A percentile compares a stretch with the other conserved stretches of the same genome.
phyloP scores from a whole-genome alignment of 805 yeast species.

The Cyberlindnera saturnus region DNA sequence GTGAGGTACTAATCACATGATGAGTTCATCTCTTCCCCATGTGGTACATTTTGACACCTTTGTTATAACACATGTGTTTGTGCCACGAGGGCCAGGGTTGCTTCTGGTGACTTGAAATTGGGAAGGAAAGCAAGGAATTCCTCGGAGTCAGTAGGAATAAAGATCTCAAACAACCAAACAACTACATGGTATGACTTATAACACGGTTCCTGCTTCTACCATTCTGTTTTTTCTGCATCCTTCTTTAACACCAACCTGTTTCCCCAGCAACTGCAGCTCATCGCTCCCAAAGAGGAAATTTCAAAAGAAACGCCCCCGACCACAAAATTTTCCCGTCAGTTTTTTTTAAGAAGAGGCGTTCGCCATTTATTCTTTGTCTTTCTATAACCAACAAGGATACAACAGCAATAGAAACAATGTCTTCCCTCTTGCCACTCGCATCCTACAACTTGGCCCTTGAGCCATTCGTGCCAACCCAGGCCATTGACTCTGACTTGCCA shows the following conservation, averaged over 20 bases:
- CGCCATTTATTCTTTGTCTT: conserved; percentile 1
- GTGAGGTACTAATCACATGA: too few species aligned
- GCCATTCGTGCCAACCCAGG: conserved; percentile 86
- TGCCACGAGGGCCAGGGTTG: too few species aligned
- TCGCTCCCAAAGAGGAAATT: conserved; percentile 21
- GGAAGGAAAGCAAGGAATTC: too few species aligned
- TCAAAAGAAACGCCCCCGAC: conserved; percentile 20
- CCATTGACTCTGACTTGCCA: conserved; percentile 81
- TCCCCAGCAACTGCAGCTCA: conserved; percentile 15
- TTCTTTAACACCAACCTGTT: conserved; percentile 1
- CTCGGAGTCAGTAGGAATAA: too few species aligned
- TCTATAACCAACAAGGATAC: neutral
- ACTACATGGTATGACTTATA: too few species aligned
- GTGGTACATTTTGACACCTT: too few species aligned
- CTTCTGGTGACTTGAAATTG: too few species aligned
- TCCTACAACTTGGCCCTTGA: conserved; percentile 78
- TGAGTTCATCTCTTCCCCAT: too few species aligned
- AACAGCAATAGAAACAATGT: conserved; percentile 35
- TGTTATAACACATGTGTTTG: too few species aligned
- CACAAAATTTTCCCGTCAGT: conserved; percentile 8
- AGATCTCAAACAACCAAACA: too few species aligned
- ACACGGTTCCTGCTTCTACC: too few species aligned
- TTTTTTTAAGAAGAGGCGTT: conserved; percentile 2
- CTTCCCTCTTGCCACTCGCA: conserved; percentile 75
- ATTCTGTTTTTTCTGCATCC: too few species aligned